Base-by-base conservation (phyloP, 768 basidiomycete species). In the Plicaturopsis crispa region DNA sequence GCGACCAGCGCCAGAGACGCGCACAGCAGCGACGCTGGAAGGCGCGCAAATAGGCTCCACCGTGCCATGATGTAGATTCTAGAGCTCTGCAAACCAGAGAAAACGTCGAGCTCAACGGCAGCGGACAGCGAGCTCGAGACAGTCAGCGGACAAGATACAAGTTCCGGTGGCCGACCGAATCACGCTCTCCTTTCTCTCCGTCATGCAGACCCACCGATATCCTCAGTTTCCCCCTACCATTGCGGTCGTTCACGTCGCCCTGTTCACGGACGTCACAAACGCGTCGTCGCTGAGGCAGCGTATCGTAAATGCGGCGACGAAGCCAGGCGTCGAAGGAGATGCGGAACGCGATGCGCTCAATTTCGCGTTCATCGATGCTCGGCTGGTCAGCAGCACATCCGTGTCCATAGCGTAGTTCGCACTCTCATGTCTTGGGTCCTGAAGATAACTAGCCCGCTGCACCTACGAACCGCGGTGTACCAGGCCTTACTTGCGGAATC, bases 311-410 rank as follows among this genome's bases (percentile, higher is more conserved):
- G 91, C 91, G 0, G 72, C 87, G 3, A 71, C 68, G 7, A 60
- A 75, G 31, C 55, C 65, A 13, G 84, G 81, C 0, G 57, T 56
- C 1, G 67, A 70, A 5, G 88, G 89, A 14, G 76, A 86, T 19
- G 50, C 47, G 11, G 84, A 87, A 49, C 73, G 88, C 36, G 76
- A 75, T 20, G 73, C 74, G n/a, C 73, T 96, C 48, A 88, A 92
- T 50, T 96, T 87, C 61, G 84, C 86, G 0, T 97, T 97, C 59
- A 67, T 98, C 52, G 84, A 97, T 55, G 89, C 87, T 16, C 68
- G 67, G 24, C 72, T 90, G 52, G 91, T 94, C 45, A 44, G 84
- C 58, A 13, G 16, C 24, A 7, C 36, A 19, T 22, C 38, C 21
- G 33, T 42, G 30, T 37, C 23, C 36, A 21, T 42, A 32, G 41